These are phyloP conservation scores for Lanmaoa pseudosensibilis DNA, from an alignment of 768 basidiomycete genomes.

Conservation along the genomic window DNA sequence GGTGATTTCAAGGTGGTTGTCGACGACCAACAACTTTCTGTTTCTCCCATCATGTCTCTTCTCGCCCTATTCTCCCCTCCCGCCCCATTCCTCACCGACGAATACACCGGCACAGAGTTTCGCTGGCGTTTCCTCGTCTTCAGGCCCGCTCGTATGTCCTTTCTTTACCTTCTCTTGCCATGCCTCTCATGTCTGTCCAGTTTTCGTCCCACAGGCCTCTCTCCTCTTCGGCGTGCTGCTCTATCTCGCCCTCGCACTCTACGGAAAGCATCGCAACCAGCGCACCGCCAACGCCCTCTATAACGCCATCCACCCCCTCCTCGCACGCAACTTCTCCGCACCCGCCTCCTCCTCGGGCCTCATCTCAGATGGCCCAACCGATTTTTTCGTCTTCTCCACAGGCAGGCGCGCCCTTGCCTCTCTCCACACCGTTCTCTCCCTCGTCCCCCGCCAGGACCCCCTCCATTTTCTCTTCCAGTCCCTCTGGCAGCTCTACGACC, in stretches of 20 bases:
- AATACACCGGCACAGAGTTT: conserved; percentile 76
- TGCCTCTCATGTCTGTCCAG: conserved; percentile 32
- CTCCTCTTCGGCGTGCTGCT: conserved; percentile 53
- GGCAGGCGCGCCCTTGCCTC: conserved; percentile 76
- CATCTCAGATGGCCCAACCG: conserved; percentile 67
- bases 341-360: conserved; percentile 54
- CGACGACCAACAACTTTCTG: not conserved
- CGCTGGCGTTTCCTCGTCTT: conserved; percentile 76
- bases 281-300: conserved; percentile 66
- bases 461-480: conserved; percentile 64
- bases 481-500: conserved; percentile 65
- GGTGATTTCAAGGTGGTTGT: conserved; percentile 12
- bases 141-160: conserved; percentile 66
- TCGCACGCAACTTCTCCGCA: conserved; percentile 72
- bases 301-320: conserved; percentile 55
- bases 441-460: conserved; percentile 84
- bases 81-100: conserved; percentile 28
- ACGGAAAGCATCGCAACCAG: conserved; percentile 62
- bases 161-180: not conserved
- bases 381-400: conserved; percentile 85
- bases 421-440: conserved; percentile 75
- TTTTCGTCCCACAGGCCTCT: conserved; percentile 64
- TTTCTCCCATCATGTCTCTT: conserved; percentile 9
- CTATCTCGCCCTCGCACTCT: conserved; percentile 56
- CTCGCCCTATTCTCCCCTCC: conserved; percentile 18